Conservation (phyloP, 306 rosid species). For the Sicyos edulis region DNA sequence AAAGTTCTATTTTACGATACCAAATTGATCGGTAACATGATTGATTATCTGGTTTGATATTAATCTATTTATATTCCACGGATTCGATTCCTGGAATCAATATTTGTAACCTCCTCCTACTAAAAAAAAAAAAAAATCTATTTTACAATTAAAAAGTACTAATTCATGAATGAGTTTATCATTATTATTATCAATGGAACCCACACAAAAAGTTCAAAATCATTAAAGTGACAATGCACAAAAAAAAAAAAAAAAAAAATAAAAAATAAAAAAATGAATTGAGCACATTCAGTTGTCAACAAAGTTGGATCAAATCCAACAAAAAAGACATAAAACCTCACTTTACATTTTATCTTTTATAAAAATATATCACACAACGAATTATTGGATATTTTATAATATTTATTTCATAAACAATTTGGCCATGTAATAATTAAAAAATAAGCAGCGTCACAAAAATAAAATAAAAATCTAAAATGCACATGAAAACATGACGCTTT, state of each 20-base stretch:
- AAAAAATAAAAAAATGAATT: too few relatives aligned
- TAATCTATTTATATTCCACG: too few relatives aligned
- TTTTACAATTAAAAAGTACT: too few relatives aligned
- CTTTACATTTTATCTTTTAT: background rate
- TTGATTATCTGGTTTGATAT: too few relatives aligned
- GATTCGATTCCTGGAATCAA: too few relatives aligned
- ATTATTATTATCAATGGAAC: background rate
- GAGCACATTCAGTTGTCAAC: background rate
- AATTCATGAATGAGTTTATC: too few relatives aligned
- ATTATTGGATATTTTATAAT: background rate
- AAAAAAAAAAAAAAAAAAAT: too few relatives aligned
- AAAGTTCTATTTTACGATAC: too few relatives aligned
- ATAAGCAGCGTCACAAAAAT: background rate
- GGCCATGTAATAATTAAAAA: background rate
- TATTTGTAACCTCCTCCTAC: too few relatives aligned
- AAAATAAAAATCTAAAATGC: background rate
- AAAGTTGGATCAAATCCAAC: background rate
- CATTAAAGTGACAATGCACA: background rate
- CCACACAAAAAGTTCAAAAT: background rate
- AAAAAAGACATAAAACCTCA: background rate
- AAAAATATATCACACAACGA: background rate
- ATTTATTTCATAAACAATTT: background rate
- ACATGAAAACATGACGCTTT: conserved; percentile 12
- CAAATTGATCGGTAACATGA: too few relatives aligned
- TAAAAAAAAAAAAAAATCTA: too few relatives aligned